These are phyloP conservation scores for Plasmodium reichenowi DNA, from an alignment of 169 alveolate genomes.

Conservation along the genomic window DNA sequence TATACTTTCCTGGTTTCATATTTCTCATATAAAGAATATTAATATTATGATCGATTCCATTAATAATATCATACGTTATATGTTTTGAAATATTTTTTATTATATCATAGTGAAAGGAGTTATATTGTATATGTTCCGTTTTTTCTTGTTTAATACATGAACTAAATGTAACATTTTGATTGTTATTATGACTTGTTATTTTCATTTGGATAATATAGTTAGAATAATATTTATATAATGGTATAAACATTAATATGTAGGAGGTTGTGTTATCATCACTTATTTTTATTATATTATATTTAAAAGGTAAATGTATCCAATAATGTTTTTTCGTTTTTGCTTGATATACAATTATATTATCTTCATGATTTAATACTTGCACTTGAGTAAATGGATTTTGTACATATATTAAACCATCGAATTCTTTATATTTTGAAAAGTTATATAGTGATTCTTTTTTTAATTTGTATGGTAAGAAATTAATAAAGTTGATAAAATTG, in stretches of 20 bases:
- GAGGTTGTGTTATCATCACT: slow-evolving; percentile 2
- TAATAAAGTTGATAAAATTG: slow-evolving; percentile 39
- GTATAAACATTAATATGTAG: slow-evolving; percentile 42
- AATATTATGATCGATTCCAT: slow-evolving; percentile 66
- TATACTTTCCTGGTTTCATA: neutral
- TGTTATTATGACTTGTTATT: slow-evolving; percentile 18
- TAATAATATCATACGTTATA: slow-evolving; percentile 51
- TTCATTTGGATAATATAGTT: slow-evolving; percentile 47
- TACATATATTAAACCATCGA: neutral
- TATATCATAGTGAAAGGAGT: slow-evolving; percentile 12
- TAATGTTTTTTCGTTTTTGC: slow-evolving; percentile 62
- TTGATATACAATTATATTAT: slow-evolving; percentile 42
- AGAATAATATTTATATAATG: slow-evolving; percentile 67
- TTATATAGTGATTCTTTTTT: slow-evolving; percentile 16
- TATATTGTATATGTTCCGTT: neutral
- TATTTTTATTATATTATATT: slow-evolving; percentile 13
- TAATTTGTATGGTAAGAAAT: slow-evolving; percentile 37
- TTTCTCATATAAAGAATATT: slow-evolving; percentile 43
- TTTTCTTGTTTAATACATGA: slow-evolving; percentile 13
- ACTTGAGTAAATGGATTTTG: slow-evolving; percentile 32
- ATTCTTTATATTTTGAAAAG: slow-evolving; percentile 40
- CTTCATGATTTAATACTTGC: slow-evolving; percentile 19
- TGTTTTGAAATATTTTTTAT: slow-evolving; percentile 49
- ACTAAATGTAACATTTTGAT: slow-evolving; percentile 18
- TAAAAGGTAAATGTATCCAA: slow-evolving; percentile 71